Conservation (phyloP, 768 basidiomycete genomes). For the Pleurotus djamor region DNA sequence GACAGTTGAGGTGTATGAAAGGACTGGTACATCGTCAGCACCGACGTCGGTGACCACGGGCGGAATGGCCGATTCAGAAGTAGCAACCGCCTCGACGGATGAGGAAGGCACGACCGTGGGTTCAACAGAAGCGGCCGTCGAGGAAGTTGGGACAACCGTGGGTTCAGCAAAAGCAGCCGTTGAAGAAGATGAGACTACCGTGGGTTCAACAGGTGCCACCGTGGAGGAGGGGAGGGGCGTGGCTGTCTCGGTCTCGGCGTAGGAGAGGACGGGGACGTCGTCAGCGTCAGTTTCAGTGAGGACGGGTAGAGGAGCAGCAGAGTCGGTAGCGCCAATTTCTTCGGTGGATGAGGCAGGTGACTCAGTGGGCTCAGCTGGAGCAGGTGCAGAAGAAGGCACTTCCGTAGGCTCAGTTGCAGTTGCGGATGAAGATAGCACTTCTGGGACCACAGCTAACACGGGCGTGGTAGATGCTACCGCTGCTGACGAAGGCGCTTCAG, state of each 20-base stretch:
- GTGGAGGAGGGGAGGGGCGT: neutral
- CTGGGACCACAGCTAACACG: no score
- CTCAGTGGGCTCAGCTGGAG: no score
- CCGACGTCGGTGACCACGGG: neutral
- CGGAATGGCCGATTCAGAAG: neutral
- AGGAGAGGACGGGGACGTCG: neutral
- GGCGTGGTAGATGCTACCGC: no score
- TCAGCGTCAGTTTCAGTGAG: neutral
- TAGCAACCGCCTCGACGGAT: neutral
- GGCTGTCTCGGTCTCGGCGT: neutral
- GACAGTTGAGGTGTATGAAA: neutral
- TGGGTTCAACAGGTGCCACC: neutral
- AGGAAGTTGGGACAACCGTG: neutral
- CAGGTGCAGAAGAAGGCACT: neutral
- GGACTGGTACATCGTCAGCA: constrained; percentile 3
- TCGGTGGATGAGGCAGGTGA: neutral
- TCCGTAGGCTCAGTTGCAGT: neutral
- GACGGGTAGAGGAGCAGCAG: neutral
- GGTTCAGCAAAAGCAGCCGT: neutral
- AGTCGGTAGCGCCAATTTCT: neutral
- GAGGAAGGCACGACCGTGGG: no score
- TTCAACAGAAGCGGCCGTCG: neutral
- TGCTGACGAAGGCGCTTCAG: no score
- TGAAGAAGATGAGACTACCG: neutral
- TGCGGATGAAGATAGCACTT: no score